phyloP scores from a whole-genome alignment of 768 basidiomycete genomes.

The Boletus edulis region DNA sequence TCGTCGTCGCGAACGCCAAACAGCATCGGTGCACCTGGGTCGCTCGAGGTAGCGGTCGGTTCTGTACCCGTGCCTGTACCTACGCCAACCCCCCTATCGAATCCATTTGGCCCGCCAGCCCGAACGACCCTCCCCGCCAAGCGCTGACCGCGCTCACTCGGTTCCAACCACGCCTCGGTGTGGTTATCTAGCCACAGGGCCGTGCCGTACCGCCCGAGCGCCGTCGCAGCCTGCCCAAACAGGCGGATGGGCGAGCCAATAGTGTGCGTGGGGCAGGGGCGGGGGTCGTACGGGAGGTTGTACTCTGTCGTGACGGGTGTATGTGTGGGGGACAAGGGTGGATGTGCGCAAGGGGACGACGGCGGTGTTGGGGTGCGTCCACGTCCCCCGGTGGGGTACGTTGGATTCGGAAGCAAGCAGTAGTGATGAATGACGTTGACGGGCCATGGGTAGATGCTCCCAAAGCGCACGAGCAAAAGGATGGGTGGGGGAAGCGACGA shows the following conservation, averaged over 20 bases:
- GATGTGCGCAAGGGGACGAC: neutral
- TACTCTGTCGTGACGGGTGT: conserved; percentile 12
- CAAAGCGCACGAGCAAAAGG: conserved; percentile 57
- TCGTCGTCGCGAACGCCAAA: conserved; percentile 47
- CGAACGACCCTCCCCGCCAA: conserved; percentile 43
- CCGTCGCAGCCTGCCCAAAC: conserved; percentile 52
- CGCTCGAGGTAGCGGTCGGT: neutral
- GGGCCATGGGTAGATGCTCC: conserved; percentile 63
- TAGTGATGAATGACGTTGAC: conserved; percentile 68
- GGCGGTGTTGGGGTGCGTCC: neutral
- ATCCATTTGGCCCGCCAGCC: too few species aligned
- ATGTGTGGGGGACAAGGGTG: too few species aligned
- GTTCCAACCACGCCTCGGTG: conserved; percentile 47
- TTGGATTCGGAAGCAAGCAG: conserved; percentile 44
- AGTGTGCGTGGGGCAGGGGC: conserved; percentile 33
- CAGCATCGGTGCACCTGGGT: conserved; percentile 30
- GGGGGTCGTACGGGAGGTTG: conserved; percentile 48
- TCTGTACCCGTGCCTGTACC: neutral
- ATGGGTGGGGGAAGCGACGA: conserved; percentile 30
- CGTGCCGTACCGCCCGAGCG: conserved; percentile 57
- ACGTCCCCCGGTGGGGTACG: conserved; percentile 25
- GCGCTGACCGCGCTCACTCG: conserved; percentile 54
- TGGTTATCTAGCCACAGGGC: conserved; percentile 67
- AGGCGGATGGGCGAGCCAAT: conserved; percentile 57
- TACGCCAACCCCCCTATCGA: too few species aligned